Conservation (phyloP, 805 yeast genomes). For the Huiozyma naganishii region DNA sequence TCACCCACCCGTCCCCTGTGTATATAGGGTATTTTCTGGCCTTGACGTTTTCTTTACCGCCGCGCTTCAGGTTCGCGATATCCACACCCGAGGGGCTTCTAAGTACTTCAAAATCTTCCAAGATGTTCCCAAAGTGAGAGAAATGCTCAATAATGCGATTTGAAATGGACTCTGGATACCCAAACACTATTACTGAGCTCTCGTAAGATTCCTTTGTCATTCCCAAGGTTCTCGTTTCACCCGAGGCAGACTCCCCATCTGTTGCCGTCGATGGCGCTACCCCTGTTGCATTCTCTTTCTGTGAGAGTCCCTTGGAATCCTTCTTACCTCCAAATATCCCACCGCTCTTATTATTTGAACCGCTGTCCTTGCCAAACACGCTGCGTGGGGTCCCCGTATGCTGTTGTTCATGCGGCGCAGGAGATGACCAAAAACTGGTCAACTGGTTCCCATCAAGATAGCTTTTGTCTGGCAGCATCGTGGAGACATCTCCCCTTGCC, state of each 20-base stretch:
- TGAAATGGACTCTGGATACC: conserved; percentile 73
- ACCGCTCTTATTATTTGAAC: background rate
- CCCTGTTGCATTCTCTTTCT: conserved; percentile 1
- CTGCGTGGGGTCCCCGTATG: too few relatives aligned
- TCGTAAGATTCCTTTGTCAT: conserved; percentile 24
- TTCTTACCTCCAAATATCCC: conserved; percentile 1
- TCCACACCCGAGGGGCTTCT: conserved; percentile 26
- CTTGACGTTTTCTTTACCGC: background rate
- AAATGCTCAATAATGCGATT: conserved; percentile 60
- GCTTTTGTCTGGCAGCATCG: background rate
- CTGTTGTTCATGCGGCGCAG: background rate
- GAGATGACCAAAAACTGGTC: background rate
- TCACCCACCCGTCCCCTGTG: conserved; percentile 87
- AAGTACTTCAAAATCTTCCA: conserved; percentile 58
- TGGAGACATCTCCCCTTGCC: too few relatives aligned
- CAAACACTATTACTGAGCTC: conserved; percentile 72
- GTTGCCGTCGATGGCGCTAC: background rate
- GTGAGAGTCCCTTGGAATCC: background rate
- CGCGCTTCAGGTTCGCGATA: conserved; percentile 16
- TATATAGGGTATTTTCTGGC: conserved; percentile 49
- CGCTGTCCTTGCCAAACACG: too few relatives aligned
- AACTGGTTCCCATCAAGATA: background rate
- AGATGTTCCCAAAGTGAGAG: conserved; percentile 64
- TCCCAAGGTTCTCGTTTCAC: background rate
- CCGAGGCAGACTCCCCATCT: background rate